Evolutionary conservation across 1,139 yeast species (phyloP).

Genomic region (Pichia sp.): DNA sequence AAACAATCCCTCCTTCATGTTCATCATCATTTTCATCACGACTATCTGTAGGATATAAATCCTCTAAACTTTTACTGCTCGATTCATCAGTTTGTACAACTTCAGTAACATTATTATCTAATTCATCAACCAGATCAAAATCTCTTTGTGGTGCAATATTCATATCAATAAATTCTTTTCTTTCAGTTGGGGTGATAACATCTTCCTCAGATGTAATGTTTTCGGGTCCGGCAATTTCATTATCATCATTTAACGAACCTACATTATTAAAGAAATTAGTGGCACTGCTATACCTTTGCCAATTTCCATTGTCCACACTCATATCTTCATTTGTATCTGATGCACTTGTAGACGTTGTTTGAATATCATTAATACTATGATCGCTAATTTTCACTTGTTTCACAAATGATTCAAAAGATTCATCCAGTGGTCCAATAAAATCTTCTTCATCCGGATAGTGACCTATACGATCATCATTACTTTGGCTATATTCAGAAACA

Average conservation of each 20-base stretch:
- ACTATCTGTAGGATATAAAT: constrained; percentile 15
- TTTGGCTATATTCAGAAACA: too few relatives aligned
- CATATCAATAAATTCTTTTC: neutral
- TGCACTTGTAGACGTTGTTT: neutral
- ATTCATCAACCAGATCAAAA: constrained; percentile 16
- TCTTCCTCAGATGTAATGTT: neutral
- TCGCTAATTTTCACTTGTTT: neutral
- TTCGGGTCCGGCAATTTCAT: neutral
- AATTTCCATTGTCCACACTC: constrained; percentile 4
- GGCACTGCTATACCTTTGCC: constrained; percentile 12
- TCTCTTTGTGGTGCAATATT: constrained; percentile 4
- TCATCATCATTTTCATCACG: constrained; percentile 9
- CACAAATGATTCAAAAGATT: neutral
- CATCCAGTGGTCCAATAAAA: neutral
- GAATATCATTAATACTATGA: neutral
- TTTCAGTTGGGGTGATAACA: constrained; percentile 11
- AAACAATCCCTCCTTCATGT: too few relatives aligned
- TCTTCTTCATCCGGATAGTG: constrained; percentile 2
- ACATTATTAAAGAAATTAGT: constrained; percentile 10
- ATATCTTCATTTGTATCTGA: neutral
- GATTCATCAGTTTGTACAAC: neutral
- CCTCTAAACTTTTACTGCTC: constrained; percentile 8
- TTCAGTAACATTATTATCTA: constrained; percentile 11
- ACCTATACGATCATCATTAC: too few relatives aligned
- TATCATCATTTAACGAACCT: neutral